These are phyloP conservation scores for Aquilaria yunnanensis DNA, from an alignment of 345 rosid species.

Conservation along the genomic window DNA sequence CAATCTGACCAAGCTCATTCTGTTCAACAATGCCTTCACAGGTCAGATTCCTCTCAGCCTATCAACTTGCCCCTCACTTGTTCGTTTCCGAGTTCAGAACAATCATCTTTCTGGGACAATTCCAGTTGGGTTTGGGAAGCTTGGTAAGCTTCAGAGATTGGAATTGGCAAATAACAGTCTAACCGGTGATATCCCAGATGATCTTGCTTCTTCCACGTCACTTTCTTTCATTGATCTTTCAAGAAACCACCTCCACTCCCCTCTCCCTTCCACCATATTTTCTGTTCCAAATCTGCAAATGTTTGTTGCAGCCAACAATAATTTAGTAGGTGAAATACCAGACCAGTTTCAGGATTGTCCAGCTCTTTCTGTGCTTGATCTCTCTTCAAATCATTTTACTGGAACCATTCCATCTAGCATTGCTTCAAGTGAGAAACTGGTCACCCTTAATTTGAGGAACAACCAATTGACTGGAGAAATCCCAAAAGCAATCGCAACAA, in stretches of 20 bases:
- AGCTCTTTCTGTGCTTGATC: constrained; percentile 73
- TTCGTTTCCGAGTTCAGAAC: constrained; percentile 84
- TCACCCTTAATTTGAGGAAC: constrained; percentile 57
- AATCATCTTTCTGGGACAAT: constrained; percentile 63
- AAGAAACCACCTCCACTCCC: constrained; percentile 47
- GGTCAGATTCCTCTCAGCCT: constrained; percentile 65
- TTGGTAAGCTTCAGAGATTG: constrained; percentile 69
- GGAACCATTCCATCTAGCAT: constrained; percentile 77
- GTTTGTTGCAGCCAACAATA: constrained; percentile 56
- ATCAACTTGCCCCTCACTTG: constrained; percentile 54
- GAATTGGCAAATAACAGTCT: constrained; percentile 76
- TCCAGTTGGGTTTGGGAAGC: constrained; percentile 80
- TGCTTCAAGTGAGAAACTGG: constrained; percentile 77
- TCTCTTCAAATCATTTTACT: constrained; percentile 64
- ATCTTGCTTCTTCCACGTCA: constrained; percentile 56
- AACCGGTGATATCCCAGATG: constrained; percentile 69
- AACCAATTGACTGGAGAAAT: constrained; percentile 65
- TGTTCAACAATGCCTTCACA: constrained; percentile 78
- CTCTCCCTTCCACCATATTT: constrained; percentile 74
- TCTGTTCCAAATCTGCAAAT: constrained; percentile 69
- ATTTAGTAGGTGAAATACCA: constrained; percentile 71
- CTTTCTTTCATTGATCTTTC: constrained; percentile 89
- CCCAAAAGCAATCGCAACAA: constrained; percentile 57
- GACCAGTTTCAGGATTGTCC: constrained; percentile 92
- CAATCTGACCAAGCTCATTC: constrained; percentile 79